These are phyloP conservation scores for Tripterygium wilfordii DNA, from an alignment of 177 flowering plant species.

Conservation along the genomic window DNA sequence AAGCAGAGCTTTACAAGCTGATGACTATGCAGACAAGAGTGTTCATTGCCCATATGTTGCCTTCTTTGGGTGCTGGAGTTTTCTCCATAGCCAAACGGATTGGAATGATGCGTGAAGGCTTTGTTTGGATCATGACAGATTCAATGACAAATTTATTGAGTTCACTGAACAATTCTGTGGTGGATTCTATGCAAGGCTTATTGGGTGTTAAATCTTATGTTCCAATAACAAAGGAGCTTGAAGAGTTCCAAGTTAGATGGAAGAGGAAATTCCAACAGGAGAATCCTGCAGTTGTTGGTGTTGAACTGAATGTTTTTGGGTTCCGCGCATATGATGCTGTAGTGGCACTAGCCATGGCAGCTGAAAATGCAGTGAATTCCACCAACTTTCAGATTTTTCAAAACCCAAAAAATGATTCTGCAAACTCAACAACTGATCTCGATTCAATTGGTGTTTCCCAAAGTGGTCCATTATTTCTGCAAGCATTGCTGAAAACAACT, in stretches of 20 bases:
- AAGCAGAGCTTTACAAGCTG: conserved; percentile 14
- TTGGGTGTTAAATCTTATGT: conserved; percentile 23
- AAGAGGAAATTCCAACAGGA: background rate
- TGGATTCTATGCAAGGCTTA: conserved; percentile 22
- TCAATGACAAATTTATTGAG: conserved; percentile 6
- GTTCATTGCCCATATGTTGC: conserved; percentile 15
- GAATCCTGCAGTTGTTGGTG: background rate
- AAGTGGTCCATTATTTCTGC: conserved; percentile 22
- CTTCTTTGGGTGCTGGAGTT: background rate
- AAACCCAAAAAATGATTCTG: background rate
- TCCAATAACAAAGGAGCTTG: conserved; percentile 9
- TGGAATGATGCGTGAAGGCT: conserved; percentile 20
- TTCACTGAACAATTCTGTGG: background rate
- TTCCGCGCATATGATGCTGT: conserved; percentile 31
- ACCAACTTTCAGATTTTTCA: background rate
- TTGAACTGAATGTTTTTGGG: conserved; percentile 15
- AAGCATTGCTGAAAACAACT: conserved; percentile 9
- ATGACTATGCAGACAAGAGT: conserved; percentile 16
- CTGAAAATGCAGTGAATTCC: conserved; percentile 8
- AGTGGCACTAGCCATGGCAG: conserved; percentile 29
- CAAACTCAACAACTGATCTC: background rate
- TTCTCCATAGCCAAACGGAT: conserved; percentile 6
- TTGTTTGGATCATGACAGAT: conserved; percentile 18
- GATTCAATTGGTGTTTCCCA: conserved; percentile 7
- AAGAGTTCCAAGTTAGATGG: conserved; percentile 13